These are phyloP conservation scores for Candida michaelii DNA, from an alignment of 805 yeast genomes.

Conservation along the genomic window DNA sequence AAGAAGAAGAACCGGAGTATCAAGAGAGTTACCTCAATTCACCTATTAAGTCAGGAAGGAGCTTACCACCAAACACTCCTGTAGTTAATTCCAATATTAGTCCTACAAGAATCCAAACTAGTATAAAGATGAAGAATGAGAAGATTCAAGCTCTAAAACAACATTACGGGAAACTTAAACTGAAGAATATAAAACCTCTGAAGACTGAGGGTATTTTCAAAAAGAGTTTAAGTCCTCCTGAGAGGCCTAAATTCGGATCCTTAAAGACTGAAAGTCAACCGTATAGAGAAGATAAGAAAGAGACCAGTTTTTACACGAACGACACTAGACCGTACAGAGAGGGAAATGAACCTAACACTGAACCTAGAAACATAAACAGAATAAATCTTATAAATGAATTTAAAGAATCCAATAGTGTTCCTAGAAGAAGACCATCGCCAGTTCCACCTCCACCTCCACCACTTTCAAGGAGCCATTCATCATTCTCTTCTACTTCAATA, in stretches of 20 bases:
- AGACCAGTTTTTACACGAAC: too few species aligned
- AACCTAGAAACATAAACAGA: background rate
- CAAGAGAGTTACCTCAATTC: conserved; percentile 29
- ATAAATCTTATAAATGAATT: background rate
- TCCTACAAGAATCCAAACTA: conserved; percentile 39
- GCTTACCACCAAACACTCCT: conserved; percentile 21
- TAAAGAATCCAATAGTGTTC: background rate
- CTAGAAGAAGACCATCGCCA: conserved; percentile 1
- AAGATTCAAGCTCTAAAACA: conserved; percentile 33
- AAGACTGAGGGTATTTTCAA: conserved; percentile 2
- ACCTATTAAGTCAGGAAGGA: conserved; percentile 30
- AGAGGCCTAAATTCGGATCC: conserved; percentile 12
- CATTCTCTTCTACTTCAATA: background rate
- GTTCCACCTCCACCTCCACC: conserved; percentile 8
- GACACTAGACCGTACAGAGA: too few species aligned
- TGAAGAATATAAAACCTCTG: conserved; percentile 2
- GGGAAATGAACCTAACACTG: background rate
- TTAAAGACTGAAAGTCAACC: conserved; percentile 3
- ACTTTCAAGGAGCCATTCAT: background rate
- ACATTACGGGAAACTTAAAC: conserved; percentile 28
- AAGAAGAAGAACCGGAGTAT: conserved; percentile 1
- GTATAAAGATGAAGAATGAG: conserved; percentile 32
- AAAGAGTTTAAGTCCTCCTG: conserved; percentile 14
- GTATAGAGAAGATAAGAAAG: background rate
- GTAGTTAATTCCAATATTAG: conserved; percentile 23